These are phyloP conservation scores for Hypoxylon sp. DNA, from an alignment of 2,329 filamentous ascomycete species.

Conservation along the genomic window DNA sequence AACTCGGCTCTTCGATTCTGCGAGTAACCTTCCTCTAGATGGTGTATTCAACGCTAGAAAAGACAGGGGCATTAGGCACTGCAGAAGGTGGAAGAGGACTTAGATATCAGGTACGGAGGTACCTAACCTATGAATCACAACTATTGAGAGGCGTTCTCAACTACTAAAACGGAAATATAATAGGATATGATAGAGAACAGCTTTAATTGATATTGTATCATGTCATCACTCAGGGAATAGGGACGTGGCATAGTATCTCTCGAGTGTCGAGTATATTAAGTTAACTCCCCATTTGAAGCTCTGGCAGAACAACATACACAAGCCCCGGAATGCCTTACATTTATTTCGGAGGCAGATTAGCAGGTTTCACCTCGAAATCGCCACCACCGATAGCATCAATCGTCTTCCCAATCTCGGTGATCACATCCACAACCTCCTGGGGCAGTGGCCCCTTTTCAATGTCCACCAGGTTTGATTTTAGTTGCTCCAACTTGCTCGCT, in stretches of 20 bases:
- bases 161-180: background rate
- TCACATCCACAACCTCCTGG: conserved; percentile 26
- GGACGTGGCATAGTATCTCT: background rate
- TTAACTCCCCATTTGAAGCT: background rate
- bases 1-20: background rate
- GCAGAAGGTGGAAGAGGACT: background rate
- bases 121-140: no score
- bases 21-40: background rate
- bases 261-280: background rate
- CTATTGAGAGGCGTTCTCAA: background rate
- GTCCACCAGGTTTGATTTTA: conserved; percentile 16
- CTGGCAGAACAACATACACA: background rate
- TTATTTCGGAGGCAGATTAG: conserved; percentile 22
- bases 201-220: background rate
- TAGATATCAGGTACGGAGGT: background rate
- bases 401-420: conserved; percentile 20
- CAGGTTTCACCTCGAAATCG: conserved; percentile 51
- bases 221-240: background rate
- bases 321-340: background rate
- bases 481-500: conserved; percentile 19
- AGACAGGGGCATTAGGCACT: background rate
- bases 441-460: conserved; percentile 28
- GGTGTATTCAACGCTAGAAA: background rate
- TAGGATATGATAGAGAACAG: no score
- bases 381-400: conserved; percentile 32